Evolutionary conservation across 2,329 filamentous ascomycete species (phyloP), one percentile per base, ranked within the genome.

Genomic region (Lasiodiplodia citricola): DNA sequence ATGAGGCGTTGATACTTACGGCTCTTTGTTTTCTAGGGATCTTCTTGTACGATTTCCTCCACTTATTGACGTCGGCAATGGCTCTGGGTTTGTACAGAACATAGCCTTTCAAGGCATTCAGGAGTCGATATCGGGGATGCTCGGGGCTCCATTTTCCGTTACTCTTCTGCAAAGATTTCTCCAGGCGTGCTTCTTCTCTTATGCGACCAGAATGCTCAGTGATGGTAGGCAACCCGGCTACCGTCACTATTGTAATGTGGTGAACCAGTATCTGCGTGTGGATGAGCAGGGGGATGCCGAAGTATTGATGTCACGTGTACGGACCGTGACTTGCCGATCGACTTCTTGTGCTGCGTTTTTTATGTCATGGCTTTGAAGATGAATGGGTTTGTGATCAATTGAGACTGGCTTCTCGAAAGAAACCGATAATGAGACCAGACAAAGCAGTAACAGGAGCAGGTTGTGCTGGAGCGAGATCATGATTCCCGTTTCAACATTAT

Each of bases 21-120:
- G 13, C 28, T 41, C 74, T 67, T 74, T 72, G 75, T 51, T 73
- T 67, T 57, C 72, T 76, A 5, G 70, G 56, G 0, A 75, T 68
- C 38, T 74, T 75, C 14, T 70, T 71, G 55, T 75, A 77, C 56
- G 75, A 35, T 2, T 55, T 62, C 7, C 74, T 70, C 74, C 74
- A 75, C 16, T 73, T 69, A 3, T 74, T 67, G 7, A 76, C 35
- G 35, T 76, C 75, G 0, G 68, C 71, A 64, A 72, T 67, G 51
- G 71, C 73, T 8, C 71, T 70, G 21, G 74, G 72, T 14, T 67
- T 57, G 47, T 75, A 76, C 8, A 68, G 72, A 0, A 67, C 67
- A 7, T 72, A 75, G 2, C 70, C 73, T 31, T 66, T 73, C 3
- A 76, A 68, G 3, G 73, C 71, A 41, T 74, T 72, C 2, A 76